phyloP scores from a whole-genome alignment of 768 basidiomycete species.

The Suillus fuscotomentosus region DNA sequence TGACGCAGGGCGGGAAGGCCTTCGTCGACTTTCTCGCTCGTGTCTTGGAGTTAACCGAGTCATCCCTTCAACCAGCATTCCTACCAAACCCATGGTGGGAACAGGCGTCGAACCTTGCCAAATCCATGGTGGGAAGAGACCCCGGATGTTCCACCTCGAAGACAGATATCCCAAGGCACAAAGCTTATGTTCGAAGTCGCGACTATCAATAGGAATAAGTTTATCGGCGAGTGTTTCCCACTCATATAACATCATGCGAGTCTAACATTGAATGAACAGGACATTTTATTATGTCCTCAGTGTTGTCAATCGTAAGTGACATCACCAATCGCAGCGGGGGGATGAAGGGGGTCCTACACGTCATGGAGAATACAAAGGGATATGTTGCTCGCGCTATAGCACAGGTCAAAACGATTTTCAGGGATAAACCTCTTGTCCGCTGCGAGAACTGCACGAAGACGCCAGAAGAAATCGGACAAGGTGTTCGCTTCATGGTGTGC shows the following conservation, averaged over 20 bases:
- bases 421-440: conserved; percentile 17
- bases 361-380: conserved; percentile 6
- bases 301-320: conserved; percentile 5
- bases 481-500: conserved; percentile 21
- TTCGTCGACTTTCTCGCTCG: conserved; percentile 6
- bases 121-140: conserved; percentile 9
- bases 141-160: conserved; percentile 5
- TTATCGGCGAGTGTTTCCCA: conserved; percentile 13
- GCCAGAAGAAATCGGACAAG: conserved; percentile 14
- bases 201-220: conserved; percentile 16
- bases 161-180: neutral
- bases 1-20: conserved; percentile 8
- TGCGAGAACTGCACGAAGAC: conserved; percentile 19
- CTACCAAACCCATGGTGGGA: conserved; percentile 5
- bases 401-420: neutral
- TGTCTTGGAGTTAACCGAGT: conserved; percentile 4
- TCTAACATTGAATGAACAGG: conserved; percentile 2
- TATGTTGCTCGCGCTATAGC: neutral
- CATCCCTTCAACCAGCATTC: neutral
- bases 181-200: conserved; percentile 9
- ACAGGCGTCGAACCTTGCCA: conserved; percentile 11
- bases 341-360: conserved; percentile 1
- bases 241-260: neutral
- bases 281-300: conserved; percentile 4
- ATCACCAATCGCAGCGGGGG: neutral